These are phyloP conservation scores for Penicillium sp. DNA, from an alignment of 2,329 filamentous ascomycete species.

Conservation along the genomic window DNA sequence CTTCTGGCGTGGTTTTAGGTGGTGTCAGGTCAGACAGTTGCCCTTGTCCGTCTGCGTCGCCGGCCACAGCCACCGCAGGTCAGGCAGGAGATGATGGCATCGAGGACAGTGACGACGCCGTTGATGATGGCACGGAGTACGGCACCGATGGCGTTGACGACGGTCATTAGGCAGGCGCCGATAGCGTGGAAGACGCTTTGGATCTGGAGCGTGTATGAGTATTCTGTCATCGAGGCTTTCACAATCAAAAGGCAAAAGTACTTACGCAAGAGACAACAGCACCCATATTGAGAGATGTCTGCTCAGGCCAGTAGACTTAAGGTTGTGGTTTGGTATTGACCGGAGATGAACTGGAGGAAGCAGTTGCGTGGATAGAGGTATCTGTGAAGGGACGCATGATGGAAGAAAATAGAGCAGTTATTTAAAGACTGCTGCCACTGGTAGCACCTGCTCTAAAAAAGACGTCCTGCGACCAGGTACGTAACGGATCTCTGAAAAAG, in stretches of 20 bases:
- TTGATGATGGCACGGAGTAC: constrained; percentile 62
- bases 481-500: constrained; percentile 17
- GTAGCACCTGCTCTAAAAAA: not conserved
- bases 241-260: constrained; percentile 18
- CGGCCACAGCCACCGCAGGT: constrained; percentile 41
- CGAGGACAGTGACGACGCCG: constrained; percentile 59
- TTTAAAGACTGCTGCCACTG: constrained; percentile 1
- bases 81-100: constrained; percentile 62
- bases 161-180: constrained; percentile 60
- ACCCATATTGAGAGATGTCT: constrained; percentile 57
- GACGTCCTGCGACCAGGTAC: constrained; percentile 6
- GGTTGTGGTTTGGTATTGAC: constrained; percentile 14
- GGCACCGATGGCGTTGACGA: constrained; percentile 60
- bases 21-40: constrained; percentile 15
- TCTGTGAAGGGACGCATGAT: constrained; percentile 30
- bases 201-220: constrained; percentile 44
- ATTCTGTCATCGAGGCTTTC: not conserved
- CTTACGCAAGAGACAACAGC: constrained; percentile 78
- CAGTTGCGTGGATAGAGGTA: constrained; percentile 24
- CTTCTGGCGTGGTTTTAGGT: not conserved
- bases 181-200: constrained; percentile 56
- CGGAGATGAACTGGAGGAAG: constrained; percentile 25
- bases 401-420: constrained; percentile 1
- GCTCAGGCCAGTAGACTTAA: constrained; percentile 6
- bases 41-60: constrained; percentile 24